Percentiles rank a stretch among this genome's conserved stretches.
phyloP scores from a whole-genome alignment of 495 filamentous ascomycete genomes.

The Aspergillus campestris region DNA sequence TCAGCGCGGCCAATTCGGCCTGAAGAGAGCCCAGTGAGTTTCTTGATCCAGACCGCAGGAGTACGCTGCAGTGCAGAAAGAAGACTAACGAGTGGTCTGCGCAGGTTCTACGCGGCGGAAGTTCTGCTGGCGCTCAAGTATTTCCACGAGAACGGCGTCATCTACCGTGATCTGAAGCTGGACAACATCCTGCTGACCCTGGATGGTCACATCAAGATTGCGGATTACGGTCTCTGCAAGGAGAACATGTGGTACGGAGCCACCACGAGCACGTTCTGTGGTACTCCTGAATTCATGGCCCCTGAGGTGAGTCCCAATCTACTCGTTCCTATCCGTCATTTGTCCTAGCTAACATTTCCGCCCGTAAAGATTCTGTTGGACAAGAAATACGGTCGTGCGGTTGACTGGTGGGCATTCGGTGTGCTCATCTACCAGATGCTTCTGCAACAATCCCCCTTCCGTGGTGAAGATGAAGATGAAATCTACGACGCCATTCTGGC shows the following conservation, averaged over 20 bases:
- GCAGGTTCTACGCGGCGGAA: constrained; percentile 93
- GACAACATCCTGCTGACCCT: constrained; percentile 96
- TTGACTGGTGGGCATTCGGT: constrained; percentile 99
- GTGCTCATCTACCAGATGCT: constrained; percentile 99
- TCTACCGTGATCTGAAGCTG: constrained; percentile 98
- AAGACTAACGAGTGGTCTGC: not conserved
- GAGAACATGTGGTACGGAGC: constrained; percentile 99
- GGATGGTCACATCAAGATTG: constrained; percentile 98
- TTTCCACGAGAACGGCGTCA: constrained; percentile 98
- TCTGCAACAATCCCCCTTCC: constrained; percentile 96
- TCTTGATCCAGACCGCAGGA: not conserved
- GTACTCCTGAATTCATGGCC: constrained; percentile 98
- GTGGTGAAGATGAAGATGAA: constrained; percentile 98
- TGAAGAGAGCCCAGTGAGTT: constrained; percentile 89
- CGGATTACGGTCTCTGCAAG: constrained; percentile 97
- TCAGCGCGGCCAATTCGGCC: constrained; percentile 90
- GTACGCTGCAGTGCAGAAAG: not conserved
- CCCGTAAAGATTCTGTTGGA: constrained; percentile 79
- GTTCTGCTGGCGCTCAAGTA: constrained; percentile 97
- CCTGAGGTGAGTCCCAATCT: constrained; percentile 59
- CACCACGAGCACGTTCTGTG: constrained; percentile 96
- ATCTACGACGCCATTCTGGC: constrained; percentile 99
- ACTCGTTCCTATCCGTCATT: not conserved
- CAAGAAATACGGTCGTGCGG: constrained; percentile 97
- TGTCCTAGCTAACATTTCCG: constrained; percentile 5